Conservation (phyloP, 306 rosid genomes). For the Cucumis hystrix region DNA sequence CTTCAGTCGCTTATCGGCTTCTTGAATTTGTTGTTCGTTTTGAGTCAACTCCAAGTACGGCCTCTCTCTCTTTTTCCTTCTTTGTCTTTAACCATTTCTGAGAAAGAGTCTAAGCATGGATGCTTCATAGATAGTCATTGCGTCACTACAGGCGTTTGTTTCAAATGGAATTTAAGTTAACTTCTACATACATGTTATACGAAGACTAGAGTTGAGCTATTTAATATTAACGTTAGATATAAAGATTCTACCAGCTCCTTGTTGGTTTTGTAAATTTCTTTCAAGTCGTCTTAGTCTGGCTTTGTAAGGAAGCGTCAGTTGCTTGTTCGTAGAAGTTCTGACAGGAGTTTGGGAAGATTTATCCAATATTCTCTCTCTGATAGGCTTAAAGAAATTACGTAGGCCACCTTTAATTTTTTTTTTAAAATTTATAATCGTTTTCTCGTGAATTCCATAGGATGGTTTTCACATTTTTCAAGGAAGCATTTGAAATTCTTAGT, state of each 20-base stretch:
- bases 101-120: not conserved
- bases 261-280: not conserved
- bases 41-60: not conserved
- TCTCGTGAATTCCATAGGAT: no score
- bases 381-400: not conserved
- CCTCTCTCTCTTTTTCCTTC: not conserved
- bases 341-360: not conserved
- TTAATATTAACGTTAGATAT: not conserved
- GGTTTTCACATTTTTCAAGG: no score
- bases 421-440: no score
- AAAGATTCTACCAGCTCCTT: not conserved
- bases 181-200: not conserved
- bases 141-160: not conserved
- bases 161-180: not conserved
- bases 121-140: not conserved
- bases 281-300: not conserved
- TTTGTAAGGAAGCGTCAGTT: not conserved
- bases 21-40: not conserved
- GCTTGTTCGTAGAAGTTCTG: not conserved
- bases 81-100: not conserved
- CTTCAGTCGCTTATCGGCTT: not conserved
- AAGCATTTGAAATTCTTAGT: no score
- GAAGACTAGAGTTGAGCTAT: not conserved
- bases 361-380: not conserved
- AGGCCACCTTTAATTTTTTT: no score